A percentile compares a stretch with the other conserved stretches of the same genome.
phyloP scores from a whole-genome alignment of 495 filamentous ascomycete species.

The Penicillium argentinense region DNA sequence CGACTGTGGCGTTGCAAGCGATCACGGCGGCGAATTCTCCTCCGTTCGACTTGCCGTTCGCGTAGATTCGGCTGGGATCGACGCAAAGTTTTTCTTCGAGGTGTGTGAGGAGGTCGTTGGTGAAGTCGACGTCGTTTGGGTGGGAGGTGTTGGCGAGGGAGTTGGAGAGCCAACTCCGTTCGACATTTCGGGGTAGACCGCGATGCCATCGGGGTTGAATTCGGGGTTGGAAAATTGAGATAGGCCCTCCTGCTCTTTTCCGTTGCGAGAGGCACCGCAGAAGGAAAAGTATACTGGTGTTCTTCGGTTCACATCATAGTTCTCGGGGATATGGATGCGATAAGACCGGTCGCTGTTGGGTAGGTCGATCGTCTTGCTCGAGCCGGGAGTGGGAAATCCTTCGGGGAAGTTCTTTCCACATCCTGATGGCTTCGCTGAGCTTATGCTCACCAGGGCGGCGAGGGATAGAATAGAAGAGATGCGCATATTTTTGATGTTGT shows the following conservation, averaged over 20 bases:
- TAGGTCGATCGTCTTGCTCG: conserved; percentile 13
- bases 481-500: too few relatives aligned
- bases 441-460: too few relatives aligned
- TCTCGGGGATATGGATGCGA: conserved; percentile 35
- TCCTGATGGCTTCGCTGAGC: conserved; percentile 11
- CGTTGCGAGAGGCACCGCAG: conserved; percentile 40
- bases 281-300: conserved; percentile 48
- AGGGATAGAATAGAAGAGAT: too few relatives aligned
- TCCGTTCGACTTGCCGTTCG: conserved; percentile 60
- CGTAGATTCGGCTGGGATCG: conserved; percentile 52
- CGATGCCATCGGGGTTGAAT: conserved; percentile 48
- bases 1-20: conserved; percentile 46
- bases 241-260: conserved; percentile 34
- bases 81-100: conserved; percentile 46
- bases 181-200: conserved; percentile 48
- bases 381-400: conserved; percentile 15
- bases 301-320: conserved; percentile 32
- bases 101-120: conserved; percentile 46
- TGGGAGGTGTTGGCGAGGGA: conserved; percentile 20
- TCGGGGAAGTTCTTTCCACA: conserved; percentile 18
- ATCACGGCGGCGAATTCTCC: conserved; percentile 55
- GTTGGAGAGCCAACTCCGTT: conserved; percentile 39
- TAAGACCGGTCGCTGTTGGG: conserved; percentile 33
- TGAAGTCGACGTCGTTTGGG: conserved; percentile 47
- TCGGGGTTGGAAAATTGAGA: conserved; percentile 42